A percentile compares a stretch with the other conserved stretches of the same genome.
phyloP scores from a whole-genome alignment of 495 filamentous ascomycete genomes.

The Tuber calosporum region DNA sequence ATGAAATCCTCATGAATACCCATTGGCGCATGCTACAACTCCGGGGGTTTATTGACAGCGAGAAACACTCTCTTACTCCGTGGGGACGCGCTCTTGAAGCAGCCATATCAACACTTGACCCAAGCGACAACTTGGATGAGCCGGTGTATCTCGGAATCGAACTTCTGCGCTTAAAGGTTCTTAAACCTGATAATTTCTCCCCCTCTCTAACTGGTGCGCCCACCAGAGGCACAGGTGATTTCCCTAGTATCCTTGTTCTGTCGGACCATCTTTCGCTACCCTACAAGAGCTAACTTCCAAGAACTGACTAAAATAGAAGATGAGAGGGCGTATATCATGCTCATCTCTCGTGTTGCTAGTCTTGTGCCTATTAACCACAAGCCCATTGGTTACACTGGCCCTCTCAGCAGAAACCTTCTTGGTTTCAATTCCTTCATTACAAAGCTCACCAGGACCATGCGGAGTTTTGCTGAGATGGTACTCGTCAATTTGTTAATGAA shows the following conservation, averaged over 20 bases:
- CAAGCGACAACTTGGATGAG: conserved; percentile 54
- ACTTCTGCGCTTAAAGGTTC: conserved; percentile 63
- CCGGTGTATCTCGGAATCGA: conserved; percentile 71
- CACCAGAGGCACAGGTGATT: conserved; percentile 53
- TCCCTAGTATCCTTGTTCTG: conserved; percentile 13
- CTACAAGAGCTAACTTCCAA: conserved; percentile 11
- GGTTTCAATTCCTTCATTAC: conserved; percentile 77
- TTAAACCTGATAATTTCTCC: conserved; percentile 58
- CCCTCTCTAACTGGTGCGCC: conserved; percentile 55
- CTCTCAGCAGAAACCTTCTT: conserved; percentile 80
- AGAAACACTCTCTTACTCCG: conserved; percentile 67
- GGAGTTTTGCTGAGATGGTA: conserved; percentile 76
- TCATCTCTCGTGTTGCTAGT: conserved; percentile 77
- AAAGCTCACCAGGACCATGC: conserved; percentile 65
- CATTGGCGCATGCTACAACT: conserved; percentile 85
- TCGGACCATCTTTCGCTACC: not conserved
- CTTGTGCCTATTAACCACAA: conserved; percentile 75
- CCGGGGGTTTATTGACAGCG: conserved; percentile 66
- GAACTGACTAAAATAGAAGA: conserved; percentile 45
- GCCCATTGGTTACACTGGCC: conserved; percentile 85
- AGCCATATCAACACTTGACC: conserved; percentile 57
- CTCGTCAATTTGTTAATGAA: conserved; percentile 70
- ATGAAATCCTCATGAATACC: conserved; percentile 69
- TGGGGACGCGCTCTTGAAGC: conserved; percentile 76
- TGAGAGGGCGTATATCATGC: conserved; percentile 62